phyloP scores from a whole-genome alignment of 805 yeast species.

The Barnettozyma sp. region DNA sequence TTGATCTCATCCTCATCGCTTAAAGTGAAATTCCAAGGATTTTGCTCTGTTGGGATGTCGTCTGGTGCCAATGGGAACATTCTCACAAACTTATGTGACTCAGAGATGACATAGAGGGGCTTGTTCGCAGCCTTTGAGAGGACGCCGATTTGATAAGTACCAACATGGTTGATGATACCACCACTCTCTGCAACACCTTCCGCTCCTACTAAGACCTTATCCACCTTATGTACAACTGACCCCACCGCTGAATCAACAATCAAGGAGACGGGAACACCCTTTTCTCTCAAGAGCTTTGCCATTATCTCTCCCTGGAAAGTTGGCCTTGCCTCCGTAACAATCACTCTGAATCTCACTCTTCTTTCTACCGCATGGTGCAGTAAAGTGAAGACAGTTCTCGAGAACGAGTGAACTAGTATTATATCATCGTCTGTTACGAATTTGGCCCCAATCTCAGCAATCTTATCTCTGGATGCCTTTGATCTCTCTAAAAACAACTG shows the following conservation, averaged over 20 bases:
- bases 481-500: constrained; percentile 88
- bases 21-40: constrained; percentile 41
- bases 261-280: constrained; percentile 79
- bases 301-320: constrained; percentile 65
- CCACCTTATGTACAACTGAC: constrained; percentile 81
- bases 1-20: constrained; percentile 29
- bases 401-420: constrained; percentile 81
- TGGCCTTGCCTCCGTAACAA: constrained; percentile 91
- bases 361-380: constrained; percentile 71
- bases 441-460: constrained; percentile 81
- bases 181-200: constrained; percentile 99
- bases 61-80: constrained; percentile 91
- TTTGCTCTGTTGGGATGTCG: constrained; percentile 64
- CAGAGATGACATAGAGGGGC: constrained; percentile 92
- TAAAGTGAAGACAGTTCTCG: constrained; percentile 81
- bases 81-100: constrained; percentile 92
- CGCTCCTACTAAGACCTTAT: constrained; percentile 93
- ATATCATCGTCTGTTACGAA: constrained; percentile 92
- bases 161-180: constrained; percentile 92
- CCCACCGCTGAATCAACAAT: constrained; percentile 95
- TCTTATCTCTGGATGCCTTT: constrained; percentile 77
- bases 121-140: constrained; percentile 84
- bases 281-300: constrained; percentile 58
- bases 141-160: constrained; percentile 92
- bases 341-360: constrained; percentile 77